A percentile compares a stretch with the other conserved stretches of the same genome.
phyloP scores from a whole-genome alignment of 495 filamentous ascomycete species.

The Aspergillus cristatus region DNA sequence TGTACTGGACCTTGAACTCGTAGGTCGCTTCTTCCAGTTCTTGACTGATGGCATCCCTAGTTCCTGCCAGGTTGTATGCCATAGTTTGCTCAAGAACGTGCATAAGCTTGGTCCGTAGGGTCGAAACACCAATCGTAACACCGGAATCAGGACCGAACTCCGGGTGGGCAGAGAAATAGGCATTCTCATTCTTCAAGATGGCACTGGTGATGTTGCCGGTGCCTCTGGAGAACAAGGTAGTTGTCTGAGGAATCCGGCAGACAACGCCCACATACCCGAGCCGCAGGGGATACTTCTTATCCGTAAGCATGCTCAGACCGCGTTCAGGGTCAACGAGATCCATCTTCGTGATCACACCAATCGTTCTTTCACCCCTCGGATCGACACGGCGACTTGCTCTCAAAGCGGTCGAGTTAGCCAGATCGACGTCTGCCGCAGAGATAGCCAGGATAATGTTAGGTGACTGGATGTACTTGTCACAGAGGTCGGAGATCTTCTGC shows the following conservation, averaged over 20 bases:
- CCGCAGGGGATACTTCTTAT: conserved; percentile 88
- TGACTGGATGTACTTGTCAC: conserved; percentile 94
- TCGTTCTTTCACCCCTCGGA: conserved; percentile 88
- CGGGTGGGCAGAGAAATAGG: conserved; percentile 78
- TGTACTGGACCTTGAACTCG: conserved; percentile 99
- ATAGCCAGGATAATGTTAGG: conserved; percentile 97
- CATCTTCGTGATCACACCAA: conserved; percentile 99
- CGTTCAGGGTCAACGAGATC: conserved; percentile 84
- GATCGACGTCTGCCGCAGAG: conserved; percentile 92
- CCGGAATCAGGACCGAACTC: conserved; percentile 69
- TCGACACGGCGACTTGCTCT: conserved; percentile 87
- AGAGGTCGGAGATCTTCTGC: conserved; percentile 90
- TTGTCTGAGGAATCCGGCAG: conserved; percentile 63
- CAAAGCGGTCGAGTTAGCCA: conserved; percentile 92
- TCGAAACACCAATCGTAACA: conserved; percentile 71
- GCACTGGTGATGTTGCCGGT: conserved; percentile 70
- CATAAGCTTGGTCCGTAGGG: conserved; percentile 91
- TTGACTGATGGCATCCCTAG: conserved; percentile 83
- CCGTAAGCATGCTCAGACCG: conserved; percentile 65
- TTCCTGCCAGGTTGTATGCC: conserved; percentile 79
- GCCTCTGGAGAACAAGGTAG: conserved; percentile 76
- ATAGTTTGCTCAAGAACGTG: conserved; percentile 94
- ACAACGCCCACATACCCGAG: conserved; percentile 98
- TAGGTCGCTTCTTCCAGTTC: conserved; percentile 97
- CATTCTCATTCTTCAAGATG: conserved; percentile 79